phyloP scores from a whole-genome alignment of 2,329 filamentous ascomycete genomes.

The Gliomastix tumulicola region DNA sequence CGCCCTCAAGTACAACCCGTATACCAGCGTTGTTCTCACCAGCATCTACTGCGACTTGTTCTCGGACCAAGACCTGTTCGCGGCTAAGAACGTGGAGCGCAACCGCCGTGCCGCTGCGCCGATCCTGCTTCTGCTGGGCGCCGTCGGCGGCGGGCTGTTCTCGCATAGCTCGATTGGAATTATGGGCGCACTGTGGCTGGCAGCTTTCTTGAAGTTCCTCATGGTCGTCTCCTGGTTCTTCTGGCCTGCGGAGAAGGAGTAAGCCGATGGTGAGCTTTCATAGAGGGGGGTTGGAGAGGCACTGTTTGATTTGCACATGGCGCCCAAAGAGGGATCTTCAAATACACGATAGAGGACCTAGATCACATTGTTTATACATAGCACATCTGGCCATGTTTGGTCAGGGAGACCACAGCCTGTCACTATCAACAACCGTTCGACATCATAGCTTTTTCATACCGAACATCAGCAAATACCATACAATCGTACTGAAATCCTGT shows the following conservation, averaged over 20 bases:
- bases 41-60: constrained; percentile 79
- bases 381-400: too few relatives aligned
- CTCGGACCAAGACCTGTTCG: constrained; percentile 50
- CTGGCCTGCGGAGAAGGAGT: constrained; percentile 42
- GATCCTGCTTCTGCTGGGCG: constrained; percentile 39
- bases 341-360: too few relatives aligned
- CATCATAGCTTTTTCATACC: too few relatives aligned
- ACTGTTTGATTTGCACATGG: too few relatives aligned
- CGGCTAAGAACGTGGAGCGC: constrained; percentile 35
- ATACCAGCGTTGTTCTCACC: constrained; percentile 75
- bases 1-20: constrained; percentile 59
- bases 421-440: too few relatives aligned
- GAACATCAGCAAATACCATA: too few relatives aligned
- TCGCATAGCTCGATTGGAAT: constrained; percentile 39
- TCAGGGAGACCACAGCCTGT: too few relatives aligned
- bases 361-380: too few relatives aligned
- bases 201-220: constrained; percentile 44
- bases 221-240: constrained; percentile 53
- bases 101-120: constrained; percentile 45
- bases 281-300: too few relatives aligned
- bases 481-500: too few relatives aligned
- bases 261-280: too few relatives aligned
- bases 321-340: too few relatives aligned
- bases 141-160: constrained; percentile 42
- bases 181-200: constrained; percentile 52